Conservation (phyloP, 2,329 filamentous ascomycete species). For the Xylaria sp. region DNA sequence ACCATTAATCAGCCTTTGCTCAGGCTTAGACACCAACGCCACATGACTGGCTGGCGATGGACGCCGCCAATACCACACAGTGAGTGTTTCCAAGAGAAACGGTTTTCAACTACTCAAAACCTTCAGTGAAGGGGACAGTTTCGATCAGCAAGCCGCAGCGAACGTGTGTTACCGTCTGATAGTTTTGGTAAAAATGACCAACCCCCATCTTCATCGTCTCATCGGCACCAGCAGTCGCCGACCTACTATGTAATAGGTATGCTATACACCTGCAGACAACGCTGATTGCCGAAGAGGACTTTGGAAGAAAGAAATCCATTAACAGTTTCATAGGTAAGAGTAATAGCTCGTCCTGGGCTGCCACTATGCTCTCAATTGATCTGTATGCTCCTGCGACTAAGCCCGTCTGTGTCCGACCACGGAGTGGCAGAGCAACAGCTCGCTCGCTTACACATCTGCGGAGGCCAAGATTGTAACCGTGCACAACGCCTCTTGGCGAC, state of each 20-base stretch:
- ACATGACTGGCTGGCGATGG: slow-evolving; percentile 26
- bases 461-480: not conserved
- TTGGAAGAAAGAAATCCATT: no score
- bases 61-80: slow-evolving; percentile 16
- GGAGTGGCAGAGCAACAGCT: slow-evolving; percentile 21
- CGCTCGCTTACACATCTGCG: not conserved
- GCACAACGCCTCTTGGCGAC: not conserved
- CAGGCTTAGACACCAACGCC: slow-evolving; percentile 32
- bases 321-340: no score
- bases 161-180: not conserved
- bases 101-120: slow-evolving; percentile 11
- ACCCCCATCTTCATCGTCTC: not conserved
- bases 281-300: not conserved
- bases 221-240: slow-evolving; percentile 1
- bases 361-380: no score
- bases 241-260: not conserved
- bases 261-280: not conserved
- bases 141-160: slow-evolving; percentile 17
- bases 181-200: slow-evolving; percentile 26
- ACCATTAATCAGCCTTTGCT: slow-evolving; percentile 33
- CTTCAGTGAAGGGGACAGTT: slow-evolving; percentile 2
- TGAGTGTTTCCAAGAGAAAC: not conserved
- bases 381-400: not conserved
- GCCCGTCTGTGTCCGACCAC: slow-evolving; percentile 15
- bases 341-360: no score